phyloP scores from a whole-genome alignment of 176 grass and related monocot genomes.

The Bothriochloa decipiens region DNA sequence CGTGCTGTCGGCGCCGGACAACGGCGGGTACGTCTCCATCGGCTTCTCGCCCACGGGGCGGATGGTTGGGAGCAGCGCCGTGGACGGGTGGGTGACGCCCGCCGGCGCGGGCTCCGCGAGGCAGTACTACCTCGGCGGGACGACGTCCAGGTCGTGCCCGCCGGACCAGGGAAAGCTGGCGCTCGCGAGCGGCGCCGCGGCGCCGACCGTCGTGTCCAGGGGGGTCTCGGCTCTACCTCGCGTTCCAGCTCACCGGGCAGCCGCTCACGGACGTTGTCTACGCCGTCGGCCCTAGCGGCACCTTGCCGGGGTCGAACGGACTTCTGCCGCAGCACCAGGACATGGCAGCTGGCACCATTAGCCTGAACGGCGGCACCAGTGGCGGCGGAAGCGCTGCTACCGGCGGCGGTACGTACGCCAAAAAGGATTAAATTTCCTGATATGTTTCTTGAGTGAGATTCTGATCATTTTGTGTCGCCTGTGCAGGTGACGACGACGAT shows the following conservation, averaged over 20 bases:
- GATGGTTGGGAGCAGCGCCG: constrained; percentile 64
- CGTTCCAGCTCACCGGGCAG: constrained; percentile 53
- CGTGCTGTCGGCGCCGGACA: constrained; percentile 75
- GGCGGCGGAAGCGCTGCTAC: constrained; percentile 19
- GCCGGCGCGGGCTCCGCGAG: constrained; percentile 33
- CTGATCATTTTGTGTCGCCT: not conserved
- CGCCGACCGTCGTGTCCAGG: constrained; percentile 47
- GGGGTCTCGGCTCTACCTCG: constrained; percentile 56
- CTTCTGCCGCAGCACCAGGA: constrained; percentile 38
- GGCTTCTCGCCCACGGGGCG: constrained; percentile 50
- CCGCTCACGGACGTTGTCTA: constrained; percentile 44
- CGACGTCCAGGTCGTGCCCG: constrained; percentile 44
- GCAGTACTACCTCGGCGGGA: constrained; percentile 65
- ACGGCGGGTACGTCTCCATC: constrained; percentile 46
- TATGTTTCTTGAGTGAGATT: not conserved
- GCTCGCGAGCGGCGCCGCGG: not conserved
- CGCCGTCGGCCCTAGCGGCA: constrained; percentile 42
- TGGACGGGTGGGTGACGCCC: constrained; percentile 47
- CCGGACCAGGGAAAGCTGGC: constrained; percentile 54
- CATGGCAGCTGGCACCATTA: constrained; percentile 45
- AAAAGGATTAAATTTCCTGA: not conserved
- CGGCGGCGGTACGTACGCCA: constrained; percentile 7
- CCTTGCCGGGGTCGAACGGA: constrained; percentile 24
- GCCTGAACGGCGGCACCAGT: constrained; percentile 10
- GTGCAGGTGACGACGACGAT: constrained; percentile 4